Base-by-base conservation (phyloP, 2,329 filamentous ascomycete genomes). In the Aspergillus persii region DNA sequence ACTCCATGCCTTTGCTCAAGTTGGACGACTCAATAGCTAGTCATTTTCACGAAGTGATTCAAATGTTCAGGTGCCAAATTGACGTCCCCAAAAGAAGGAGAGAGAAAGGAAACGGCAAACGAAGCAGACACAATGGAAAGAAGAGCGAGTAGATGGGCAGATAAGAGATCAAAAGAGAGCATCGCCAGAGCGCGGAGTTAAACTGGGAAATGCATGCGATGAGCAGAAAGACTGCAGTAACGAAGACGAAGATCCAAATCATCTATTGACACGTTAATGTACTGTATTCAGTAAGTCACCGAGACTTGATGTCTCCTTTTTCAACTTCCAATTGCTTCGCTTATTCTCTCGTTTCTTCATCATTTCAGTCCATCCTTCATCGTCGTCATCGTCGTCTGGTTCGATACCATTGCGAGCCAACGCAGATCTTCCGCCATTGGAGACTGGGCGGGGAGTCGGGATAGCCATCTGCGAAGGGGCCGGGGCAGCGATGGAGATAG, bases 301-400 rank as follows among this genome's bases (percentile, higher is more conserved):
- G 53, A 77, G 67, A 18, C 66, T 66, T 3, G 71, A 68, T 3
- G 68, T 71, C 36, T 68, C 73, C 60, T 76, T 79, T 62, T 78
- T 79, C 59, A 78, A 61, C 54, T 77, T 79, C 79, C 79, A 80
- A 59, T 68, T 73, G 63, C 68, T 78, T 69, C 79, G 79, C 69
- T 80, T 81, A 66, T 79, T 79, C 57, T 81, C 79, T 54, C 79
- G 76, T 61, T 76, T 78, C 68, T 77, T 77, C 71, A 76, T 77
- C 79, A 82, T 80, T 58, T 81, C 77, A n/a, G 78, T 76, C 80
- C 80, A 82, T 6, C 73, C 80, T 67, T 79, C 74, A 18, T 81
- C 80, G 29, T 81, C 79, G 56, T 81, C 74, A 1, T 80, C 79
- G n/a, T 81, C 79, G 9, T 79, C 76, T 4, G 58, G 62, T 23